Evolutionary conservation across 306 rosid genomes (phyloP), one percentile per base, ranked within the genome.

Genomic region (Vigna hirtella): DNA sequence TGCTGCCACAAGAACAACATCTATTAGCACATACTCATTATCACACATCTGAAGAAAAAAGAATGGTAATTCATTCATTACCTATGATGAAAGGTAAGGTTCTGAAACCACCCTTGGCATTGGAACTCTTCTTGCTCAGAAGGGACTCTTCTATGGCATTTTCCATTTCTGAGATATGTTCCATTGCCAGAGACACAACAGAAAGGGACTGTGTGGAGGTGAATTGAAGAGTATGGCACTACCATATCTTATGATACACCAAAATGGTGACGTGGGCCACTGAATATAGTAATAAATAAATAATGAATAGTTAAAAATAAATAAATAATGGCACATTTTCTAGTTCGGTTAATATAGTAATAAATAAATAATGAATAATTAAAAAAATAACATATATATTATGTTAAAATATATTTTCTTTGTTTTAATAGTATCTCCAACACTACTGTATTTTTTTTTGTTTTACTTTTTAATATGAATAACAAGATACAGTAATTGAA

Each of bases 41-140:
- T 17, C 18, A 20, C 52, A 7, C 40, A 59, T 59, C 66, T 59
- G 66, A 28, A 59, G 28, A 26, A 50, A 50, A 48, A 9, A 30
- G 34, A 30, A 4, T 24, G 10, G 2, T 14, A 5, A 17, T 5
- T 56, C 9, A 18, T 67, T 76, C 9, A 30, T 67, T 81, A 69
- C 85, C 85, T 42, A 82, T 61, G 78, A 82, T 82, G 77, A 76
- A 82, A 17, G 85, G 78, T n/a, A 82, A 52, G 18, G 85, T 70
- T 76, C 81, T 76, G 30, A 82, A 62, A 20, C 85, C 85, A 62
- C 85, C 81, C 64, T 76, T 75, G 38, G 17, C 40, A 36, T 38
- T 70, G 24, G 67, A n/a, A 24, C 26, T 68, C n/a, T 14, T 6
- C 8, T 58, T 61, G 72, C 1, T 74, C 24, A 81, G 49, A 58